Percentiles rank a stretch among this genome's conserved stretches.
Conservation (phyloP, 2,329 filamentous ascomycete genomes). For the Penicillium sp. region DNA sequence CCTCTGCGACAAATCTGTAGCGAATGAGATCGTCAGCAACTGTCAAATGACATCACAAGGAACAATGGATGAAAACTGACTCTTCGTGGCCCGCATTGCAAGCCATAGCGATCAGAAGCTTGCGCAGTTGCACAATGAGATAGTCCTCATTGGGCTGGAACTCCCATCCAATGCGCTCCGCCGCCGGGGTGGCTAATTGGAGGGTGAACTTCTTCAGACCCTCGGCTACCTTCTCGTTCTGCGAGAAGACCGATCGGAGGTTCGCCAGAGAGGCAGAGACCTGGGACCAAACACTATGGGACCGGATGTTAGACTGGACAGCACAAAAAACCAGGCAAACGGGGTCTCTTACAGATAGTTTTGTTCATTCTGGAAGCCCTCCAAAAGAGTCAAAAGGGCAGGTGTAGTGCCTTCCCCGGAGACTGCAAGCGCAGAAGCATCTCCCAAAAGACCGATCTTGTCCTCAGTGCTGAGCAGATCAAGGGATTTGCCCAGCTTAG, state of each 20-base stretch:
- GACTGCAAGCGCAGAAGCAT: constrained; percentile 84
- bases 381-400: constrained; percentile 77
- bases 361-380: constrained; percentile 78
- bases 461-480: constrained; percentile 78
- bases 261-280: constrained; percentile 74
- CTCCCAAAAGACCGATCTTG: constrained; percentile 89
- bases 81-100: constrained; percentile 73
- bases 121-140: constrained; percentile 77
- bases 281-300: constrained; percentile 73
- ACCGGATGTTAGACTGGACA: constrained; percentile 17
- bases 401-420: constrained; percentile 82
- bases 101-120: constrained; percentile 74
- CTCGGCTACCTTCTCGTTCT: constrained; percentile 69
- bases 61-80: constrained; percentile 49
- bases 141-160: constrained; percentile 77
- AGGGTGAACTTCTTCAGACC: constrained; percentile 78
- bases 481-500: constrained; percentile 75
- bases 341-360: constrained; percentile 68
- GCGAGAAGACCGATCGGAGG: constrained; percentile 81
- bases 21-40: neutral
- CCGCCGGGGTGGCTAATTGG: constrained; percentile 72
- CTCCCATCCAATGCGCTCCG: constrained; percentile 83
- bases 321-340: neutral
- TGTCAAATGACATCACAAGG: neutral
- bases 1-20: constrained; percentile 67